Conservation (phyloP, 106 monocot species). For the Vanilla planifolia region DNA sequence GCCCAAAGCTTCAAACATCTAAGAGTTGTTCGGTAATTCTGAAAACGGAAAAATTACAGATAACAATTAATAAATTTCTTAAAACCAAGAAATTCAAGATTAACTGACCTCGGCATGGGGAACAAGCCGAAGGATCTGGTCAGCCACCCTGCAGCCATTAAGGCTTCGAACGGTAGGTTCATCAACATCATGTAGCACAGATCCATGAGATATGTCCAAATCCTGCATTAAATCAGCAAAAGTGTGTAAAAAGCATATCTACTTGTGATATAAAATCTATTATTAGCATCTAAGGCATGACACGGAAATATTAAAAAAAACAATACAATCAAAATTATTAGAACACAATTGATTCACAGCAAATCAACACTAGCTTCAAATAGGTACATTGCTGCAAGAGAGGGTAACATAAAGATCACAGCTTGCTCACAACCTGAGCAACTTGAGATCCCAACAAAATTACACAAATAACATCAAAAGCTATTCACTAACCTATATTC, state of each 20-base stretch:
- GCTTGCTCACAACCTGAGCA: too few relatives aligned
- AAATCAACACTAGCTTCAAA: too few relatives aligned
- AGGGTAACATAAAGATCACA: too few relatives aligned
- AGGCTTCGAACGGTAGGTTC: conserved; percentile 91
- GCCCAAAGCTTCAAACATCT: conserved; percentile 95
- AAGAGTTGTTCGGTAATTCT: conserved; percentile 87
- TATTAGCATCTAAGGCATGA: background rate
- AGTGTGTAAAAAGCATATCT: background rate
- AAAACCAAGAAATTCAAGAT: background rate
- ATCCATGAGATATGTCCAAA: conserved; percentile 86
- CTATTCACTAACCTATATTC: too few relatives aligned
- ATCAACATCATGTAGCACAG: conserved; percentile 81
- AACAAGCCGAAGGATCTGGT: conserved; percentile 93
- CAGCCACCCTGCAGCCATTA: conserved; percentile 97
- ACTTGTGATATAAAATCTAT: too few relatives aligned
- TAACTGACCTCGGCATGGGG: conserved; percentile 74
- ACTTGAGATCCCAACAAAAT: too few relatives aligned
- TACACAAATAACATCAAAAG: too few relatives aligned
- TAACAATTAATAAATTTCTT: background rate
- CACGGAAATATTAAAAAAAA: too few relatives aligned
- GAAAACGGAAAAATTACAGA: conserved; percentile 15
- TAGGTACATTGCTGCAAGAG: too few relatives aligned
- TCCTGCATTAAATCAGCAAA: conserved; percentile 40
- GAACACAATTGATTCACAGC: background rate
- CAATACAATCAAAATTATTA: too few relatives aligned